A percentile compares a stretch with the other conserved stretches of the same genome.
These are phyloP conservation scores for Coniochaeta pulveracea DNA, from an alignment of 2,329 filamentous ascomycete species.

Conservation along the genomic window DNA sequence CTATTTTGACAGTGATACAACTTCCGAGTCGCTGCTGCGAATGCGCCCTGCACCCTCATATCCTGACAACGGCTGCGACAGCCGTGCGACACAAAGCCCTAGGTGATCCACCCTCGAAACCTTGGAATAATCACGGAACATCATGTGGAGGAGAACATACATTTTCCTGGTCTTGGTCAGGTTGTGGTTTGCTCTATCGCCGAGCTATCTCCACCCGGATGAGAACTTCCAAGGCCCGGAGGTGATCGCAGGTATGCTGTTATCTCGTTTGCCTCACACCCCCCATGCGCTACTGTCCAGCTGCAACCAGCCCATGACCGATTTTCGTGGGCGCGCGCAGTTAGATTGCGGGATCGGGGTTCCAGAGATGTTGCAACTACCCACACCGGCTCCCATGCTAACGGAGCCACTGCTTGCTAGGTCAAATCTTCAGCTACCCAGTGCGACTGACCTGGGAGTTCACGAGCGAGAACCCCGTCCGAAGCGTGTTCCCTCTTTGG, in stretches of 20 bases:
- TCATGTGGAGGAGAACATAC: constrained; percentile 88
- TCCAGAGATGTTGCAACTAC: background rate
- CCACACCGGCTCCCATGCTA: constrained; percentile 5
- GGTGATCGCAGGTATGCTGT: constrained; percentile 85
- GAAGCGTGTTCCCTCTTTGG: constrained; percentile 95
- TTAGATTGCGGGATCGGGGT: too few species aligned
- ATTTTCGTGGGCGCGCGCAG: too few species aligned
- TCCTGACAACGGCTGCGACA: constrained; percentile 12
- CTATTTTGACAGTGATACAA: too few species aligned
- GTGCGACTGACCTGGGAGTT: constrained; percentile 94
- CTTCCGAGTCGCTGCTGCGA: too few species aligned
- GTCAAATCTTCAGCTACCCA: constrained; percentile 86
- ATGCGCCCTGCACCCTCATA: constrained; percentile 1
- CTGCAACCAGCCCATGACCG: too few species aligned
- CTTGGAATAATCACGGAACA: too few species aligned
- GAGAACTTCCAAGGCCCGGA: constrained; percentile 99
- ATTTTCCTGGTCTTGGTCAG: constrained; percentile 75
- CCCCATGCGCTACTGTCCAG: too few species aligned
- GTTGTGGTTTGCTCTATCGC: constrained; percentile 85
- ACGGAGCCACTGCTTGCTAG: constrained; percentile 32
- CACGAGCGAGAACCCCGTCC: constrained; percentile 74
- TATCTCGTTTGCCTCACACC: too few species aligned
- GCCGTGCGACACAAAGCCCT: constrained; percentile 9
- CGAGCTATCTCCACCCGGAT: constrained; percentile 95
- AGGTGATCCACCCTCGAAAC: constrained; percentile 9